Conservation (phyloP, 306 rosid species). For the Vigna angularis region DNA sequence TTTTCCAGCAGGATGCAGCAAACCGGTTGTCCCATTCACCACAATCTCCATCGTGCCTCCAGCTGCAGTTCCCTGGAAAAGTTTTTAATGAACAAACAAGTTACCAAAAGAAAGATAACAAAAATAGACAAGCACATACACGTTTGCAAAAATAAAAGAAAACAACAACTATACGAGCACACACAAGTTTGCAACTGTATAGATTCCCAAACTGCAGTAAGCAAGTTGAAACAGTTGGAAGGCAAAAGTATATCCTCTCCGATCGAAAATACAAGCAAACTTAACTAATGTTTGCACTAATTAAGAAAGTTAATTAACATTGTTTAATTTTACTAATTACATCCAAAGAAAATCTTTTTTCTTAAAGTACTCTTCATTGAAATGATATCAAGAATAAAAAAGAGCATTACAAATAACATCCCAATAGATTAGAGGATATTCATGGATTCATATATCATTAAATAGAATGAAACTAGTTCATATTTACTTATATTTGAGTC, state of each 20-base stretch:
- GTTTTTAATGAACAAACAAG: not conserved
- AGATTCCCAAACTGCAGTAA: not conserved
- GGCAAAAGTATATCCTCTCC: not conserved
- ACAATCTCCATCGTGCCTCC: constrained; percentile 96
- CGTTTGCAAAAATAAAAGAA: not conserved
- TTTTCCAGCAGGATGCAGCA: constrained; percentile 83
- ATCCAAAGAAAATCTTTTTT: too few relatives aligned
- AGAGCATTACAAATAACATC: too few relatives aligned
- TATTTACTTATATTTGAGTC: too few relatives aligned
- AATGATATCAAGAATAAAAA: too few relatives aligned
- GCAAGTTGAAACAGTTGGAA: not conserved
- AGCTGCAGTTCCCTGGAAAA: constrained; percentile 82
- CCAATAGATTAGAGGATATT: too few relatives aligned
- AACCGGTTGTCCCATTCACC: constrained; percentile 80
- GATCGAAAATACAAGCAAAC: too few relatives aligned
- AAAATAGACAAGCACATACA: not conserved
- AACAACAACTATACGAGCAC: not conserved
- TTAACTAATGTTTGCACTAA: too few relatives aligned
- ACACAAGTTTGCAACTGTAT: not conserved
- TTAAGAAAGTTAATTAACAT: too few relatives aligned
- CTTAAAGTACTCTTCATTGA: too few relatives aligned
- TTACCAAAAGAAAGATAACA: not conserved
- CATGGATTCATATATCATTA: too few relatives aligned
- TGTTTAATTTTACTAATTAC: too few relatives aligned
- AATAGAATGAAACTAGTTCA: too few relatives aligned